These are phyloP conservation scores for Picea glauca DNA, from an alignment of 75 land plant genomes.

Conservation along the genomic window DNA sequence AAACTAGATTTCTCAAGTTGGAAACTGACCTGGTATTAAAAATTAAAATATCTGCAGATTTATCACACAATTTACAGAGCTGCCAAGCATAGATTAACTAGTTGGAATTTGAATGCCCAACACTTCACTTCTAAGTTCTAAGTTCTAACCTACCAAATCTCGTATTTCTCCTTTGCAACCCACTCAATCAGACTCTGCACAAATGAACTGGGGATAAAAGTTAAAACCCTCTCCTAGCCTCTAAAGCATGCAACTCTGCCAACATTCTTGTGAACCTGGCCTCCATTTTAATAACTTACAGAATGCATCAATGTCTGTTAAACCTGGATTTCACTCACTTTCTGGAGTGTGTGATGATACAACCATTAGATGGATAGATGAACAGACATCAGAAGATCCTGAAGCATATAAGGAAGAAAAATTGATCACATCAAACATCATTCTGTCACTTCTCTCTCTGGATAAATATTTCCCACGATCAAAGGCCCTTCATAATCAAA, in stretches of 20 bases:
- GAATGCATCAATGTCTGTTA: not conserved
- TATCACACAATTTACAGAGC: not conserved
- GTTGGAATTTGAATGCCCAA: not conserved
- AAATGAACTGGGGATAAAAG: not conserved
- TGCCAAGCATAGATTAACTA: not conserved
- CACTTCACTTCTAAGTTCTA: not conserved
- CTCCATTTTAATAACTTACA: not conserved
- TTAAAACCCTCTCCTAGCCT: not conserved
- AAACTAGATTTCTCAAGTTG: no score
- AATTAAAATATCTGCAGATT: not conserved
- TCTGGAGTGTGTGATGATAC: not conserved
- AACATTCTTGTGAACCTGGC: not conserved
- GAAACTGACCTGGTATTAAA: no score
- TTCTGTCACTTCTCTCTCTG: not conserved
- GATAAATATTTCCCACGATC: no score
- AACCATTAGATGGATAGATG: not conserved
- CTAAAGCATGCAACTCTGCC: not conserved
- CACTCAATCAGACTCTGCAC: not conserved
- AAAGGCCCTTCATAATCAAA: not conserved
- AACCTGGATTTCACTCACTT: not conserved
- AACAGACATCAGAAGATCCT: not conserved
- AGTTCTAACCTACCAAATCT: not conserved
- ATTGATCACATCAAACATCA: not conserved
- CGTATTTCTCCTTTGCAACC: not conserved
- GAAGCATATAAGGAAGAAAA: not conserved